Conservation (phyloP, 2,329 filamentous ascomycete species). For the Chrysosporium queenslandicum region DNA sequence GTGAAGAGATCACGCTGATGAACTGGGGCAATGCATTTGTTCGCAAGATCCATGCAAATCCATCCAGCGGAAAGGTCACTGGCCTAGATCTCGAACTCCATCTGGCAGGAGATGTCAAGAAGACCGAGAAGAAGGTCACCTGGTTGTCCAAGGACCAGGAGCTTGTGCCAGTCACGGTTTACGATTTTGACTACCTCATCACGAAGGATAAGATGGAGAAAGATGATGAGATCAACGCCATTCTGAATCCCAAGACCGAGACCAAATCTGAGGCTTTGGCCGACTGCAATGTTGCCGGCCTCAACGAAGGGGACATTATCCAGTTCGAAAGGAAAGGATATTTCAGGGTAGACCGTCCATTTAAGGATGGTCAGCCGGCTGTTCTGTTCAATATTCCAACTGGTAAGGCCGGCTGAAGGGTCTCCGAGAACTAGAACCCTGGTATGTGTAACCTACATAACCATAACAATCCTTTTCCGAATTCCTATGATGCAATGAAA, state of each 20-base stretch:
- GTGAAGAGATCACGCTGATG: slow-evolving; percentile 30
- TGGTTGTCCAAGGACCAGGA: slow-evolving; percentile 76
- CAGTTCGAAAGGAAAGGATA: slow-evolving; percentile 92
- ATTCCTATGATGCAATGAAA: not conserved
- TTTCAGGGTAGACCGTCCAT: slow-evolving; percentile 67
- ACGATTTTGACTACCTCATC: slow-evolving; percentile 91
- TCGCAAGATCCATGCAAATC: slow-evolving; percentile 41
- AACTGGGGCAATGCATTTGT: slow-evolving; percentile 63
- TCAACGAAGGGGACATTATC: slow-evolving; percentile 84
- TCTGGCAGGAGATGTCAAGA: slow-evolving; percentile 84
- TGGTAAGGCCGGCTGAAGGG: slow-evolving; percentile 38
- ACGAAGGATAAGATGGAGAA: slow-evolving; percentile 91
- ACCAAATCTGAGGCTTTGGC: slow-evolving; percentile 64
- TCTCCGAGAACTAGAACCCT: not conserved
- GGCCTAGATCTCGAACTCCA: slow-evolving; percentile 74
- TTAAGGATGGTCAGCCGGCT: slow-evolving; percentile 48
- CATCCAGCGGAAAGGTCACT: slow-evolving; percentile 50
- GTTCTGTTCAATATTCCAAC: slow-evolving; percentile 63
- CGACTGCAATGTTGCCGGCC: slow-evolving; percentile 65
- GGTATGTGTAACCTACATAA: not conserved
- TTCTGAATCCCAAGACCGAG: slow-evolving; percentile 65
- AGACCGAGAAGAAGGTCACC: slow-evolving; percentile 91
- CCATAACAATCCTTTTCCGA: not conserved
- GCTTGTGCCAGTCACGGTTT: slow-evolving; percentile 71
- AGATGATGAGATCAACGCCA: slow-evolving; percentile 76